Evolutionary conservation across 108 stramenopile species (phyloP).

Genomic region (Cylindrotheca closterium): DNA sequence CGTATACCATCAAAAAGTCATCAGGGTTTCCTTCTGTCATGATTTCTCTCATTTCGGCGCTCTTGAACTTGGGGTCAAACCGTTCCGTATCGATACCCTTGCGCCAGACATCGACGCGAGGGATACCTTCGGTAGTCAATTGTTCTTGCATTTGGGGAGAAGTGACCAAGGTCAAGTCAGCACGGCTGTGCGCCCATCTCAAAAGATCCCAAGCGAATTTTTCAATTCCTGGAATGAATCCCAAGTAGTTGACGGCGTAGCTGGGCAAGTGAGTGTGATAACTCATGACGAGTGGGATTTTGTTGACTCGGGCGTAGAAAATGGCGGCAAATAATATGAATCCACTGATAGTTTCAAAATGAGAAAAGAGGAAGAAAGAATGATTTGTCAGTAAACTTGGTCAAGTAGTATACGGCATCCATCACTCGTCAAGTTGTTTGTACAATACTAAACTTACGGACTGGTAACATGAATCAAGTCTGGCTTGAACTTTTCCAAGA

Average conservation of each 20-base stretch:
- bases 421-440: neutral
- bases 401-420: neutral
- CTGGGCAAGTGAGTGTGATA: conserved; percentile 96
- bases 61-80: conserved; percentile 84
- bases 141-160: conserved; percentile 91
- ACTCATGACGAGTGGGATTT: conserved; percentile 79
- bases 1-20: conserved; percentile 93
- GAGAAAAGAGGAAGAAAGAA: neutral
- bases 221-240: conserved; percentile 81
- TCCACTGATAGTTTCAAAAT: conserved; percentile 40
- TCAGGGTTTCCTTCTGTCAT: conserved; percentile 85
- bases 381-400: too few relatives aligned
- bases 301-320: conserved; percentile 82
- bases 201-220: conserved; percentile 71
- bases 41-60: conserved; percentile 59
- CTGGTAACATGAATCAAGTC: conserved; percentile 95
- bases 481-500: conserved; percentile 82
- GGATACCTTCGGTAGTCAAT: conserved; percentile 79
- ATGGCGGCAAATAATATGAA: conserved; percentile 85
- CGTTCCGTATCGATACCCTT: conserved; percentile 94
- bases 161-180: conserved; percentile 93
- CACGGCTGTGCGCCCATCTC: conserved; percentile 77
- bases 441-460: conserved; percentile 57
- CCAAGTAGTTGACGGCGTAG: conserved; percentile 86
- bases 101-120: conserved; percentile 91